A percentile compares a stretch with the other conserved stretches of the same genome.
Conservation (phyloP, 805 yeast genomes). For the Wickerhamiella allomyrinae region DNA sequence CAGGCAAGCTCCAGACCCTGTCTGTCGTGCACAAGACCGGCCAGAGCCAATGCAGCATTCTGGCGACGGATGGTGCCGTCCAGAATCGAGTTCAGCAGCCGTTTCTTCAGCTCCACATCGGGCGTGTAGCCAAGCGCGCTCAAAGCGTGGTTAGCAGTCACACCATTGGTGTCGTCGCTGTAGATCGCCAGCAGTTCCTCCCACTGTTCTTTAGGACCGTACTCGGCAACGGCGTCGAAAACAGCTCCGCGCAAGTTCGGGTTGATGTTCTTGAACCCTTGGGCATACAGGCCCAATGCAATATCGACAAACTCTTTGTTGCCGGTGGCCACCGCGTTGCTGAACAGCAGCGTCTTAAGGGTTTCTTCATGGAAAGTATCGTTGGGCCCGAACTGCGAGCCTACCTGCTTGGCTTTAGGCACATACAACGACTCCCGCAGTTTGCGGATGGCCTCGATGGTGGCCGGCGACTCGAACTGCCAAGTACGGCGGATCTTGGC, state of each 20-base stretch:
- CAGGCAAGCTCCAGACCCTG: conserved; percentile 58
- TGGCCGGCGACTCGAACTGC: conserved; percentile 32
- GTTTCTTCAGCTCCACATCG: conserved; percentile 36
- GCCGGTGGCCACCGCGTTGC: conserved; percentile 23
- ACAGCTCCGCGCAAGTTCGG: conserved; percentile 59
- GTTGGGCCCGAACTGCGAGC: conserved; percentile 50
- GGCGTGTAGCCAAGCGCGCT: conserved; percentile 52
- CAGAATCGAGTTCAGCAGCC: conserved; percentile 41
- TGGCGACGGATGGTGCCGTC: conserved; percentile 48
- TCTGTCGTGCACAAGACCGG: conserved; percentile 48
- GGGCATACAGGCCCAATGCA: conserved; percentile 33
- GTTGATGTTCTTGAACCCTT: conserved; percentile 53
- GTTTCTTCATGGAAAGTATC: conserved; percentile 43
- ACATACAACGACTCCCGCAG: conserved; percentile 42
- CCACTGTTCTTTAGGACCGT: conserved; percentile 48
- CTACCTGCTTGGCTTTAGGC: conserved; percentile 40
- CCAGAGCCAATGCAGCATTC: conserved; percentile 67
- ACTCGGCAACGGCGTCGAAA: conserved; percentile 49
- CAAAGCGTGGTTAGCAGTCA: conserved; percentile 58
- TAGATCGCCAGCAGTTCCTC: conserved; percentile 48
- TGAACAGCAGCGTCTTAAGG: conserved; percentile 44
- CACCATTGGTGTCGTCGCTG: conserved; percentile 43
- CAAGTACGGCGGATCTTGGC: conserved; percentile 32
- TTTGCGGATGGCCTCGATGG: conserved; percentile 28
- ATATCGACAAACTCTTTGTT: conserved; percentile 23